phyloP scores from a whole-genome alignment of 148 eudicot genomes.

The Pharnaceum exiguum region DNA sequence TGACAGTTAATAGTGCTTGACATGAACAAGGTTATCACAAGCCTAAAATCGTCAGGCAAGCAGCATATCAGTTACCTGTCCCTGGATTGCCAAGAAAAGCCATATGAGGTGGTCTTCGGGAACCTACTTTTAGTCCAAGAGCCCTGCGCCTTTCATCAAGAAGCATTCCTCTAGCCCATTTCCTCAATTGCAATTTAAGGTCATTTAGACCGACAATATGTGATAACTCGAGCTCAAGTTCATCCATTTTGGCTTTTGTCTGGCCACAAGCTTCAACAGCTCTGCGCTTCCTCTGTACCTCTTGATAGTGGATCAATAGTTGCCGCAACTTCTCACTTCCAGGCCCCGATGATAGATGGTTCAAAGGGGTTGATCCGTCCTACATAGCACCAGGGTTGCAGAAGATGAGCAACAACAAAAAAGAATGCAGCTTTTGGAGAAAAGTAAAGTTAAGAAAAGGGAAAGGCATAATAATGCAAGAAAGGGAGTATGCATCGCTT shows the following conservation, averaged over 20 bases:
- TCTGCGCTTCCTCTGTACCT: conserved; percentile 76
- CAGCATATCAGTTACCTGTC: conserved; percentile 54
- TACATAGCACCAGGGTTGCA: conserved; percentile 17
- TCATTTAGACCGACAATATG: conserved; percentile 75
- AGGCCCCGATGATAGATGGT: conserved; percentile 77
- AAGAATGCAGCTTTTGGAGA: neutral
- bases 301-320: conserved; percentile 53
- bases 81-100: conserved; percentile 99
- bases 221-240: conserved; percentile 68
- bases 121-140: conserved; percentile 85
- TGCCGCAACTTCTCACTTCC: conserved; percentile 72
- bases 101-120: conserved; percentile 96
- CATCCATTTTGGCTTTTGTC: conserved; percentile 94
- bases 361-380: conserved; percentile 87
- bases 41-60: neutral
- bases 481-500: too few species aligned
- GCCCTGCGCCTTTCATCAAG: conserved; percentile 97
- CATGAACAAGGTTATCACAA: neutral
- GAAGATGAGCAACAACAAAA: conserved; percentile 1
- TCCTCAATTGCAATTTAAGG: conserved; percentile 77
- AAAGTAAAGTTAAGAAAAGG: neutral
- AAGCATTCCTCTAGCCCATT: conserved; percentile 99
- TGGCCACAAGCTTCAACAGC: conserved; percentile 91
- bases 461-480: too few species aligned
- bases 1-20: neutral